Evolutionary conservation across 768 basidiomycete genomes (phyloP), one percentile per base, ranked within the genome.

Genomic region (Leccinum subgranulosum): DNA sequence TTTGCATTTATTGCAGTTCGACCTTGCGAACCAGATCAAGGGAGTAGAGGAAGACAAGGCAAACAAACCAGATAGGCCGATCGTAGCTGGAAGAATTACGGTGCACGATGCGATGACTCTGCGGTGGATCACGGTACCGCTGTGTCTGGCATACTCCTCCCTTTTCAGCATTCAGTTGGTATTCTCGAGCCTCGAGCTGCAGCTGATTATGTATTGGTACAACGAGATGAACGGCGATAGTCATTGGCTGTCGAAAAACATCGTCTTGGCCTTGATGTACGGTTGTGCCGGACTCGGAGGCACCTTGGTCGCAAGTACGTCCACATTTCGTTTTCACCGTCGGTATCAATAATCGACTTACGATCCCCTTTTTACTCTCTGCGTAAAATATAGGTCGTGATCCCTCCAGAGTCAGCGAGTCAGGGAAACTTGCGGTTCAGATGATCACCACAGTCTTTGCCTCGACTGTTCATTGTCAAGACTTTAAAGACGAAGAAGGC

Each of bases 401-500:
- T 51, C 54, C 60, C n/a, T 53, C 62, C 5, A 55, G 46, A 7
- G 55, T 75, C 21, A 73, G 70, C 29, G 57, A 66, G 7, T 71
- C 69, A 1, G 72, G 65, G 4, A 59, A 63, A 45, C 56, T 73
- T 4, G 72, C 79, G 0, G 59, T 76, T 43, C 66, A 68, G 43
- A 57, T 77, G 51, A 77, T 74, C 27, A 67, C 72, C 6, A 67
- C 69, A 0, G 73, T 79, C 11, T 72, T 80, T 43, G 63, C 74
- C 3, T 79, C 80, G 0, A 81, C 80, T 4, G 76, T 80, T 9
- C 79, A 81, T 17, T 74, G 77, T 2, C 78, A 81, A 64, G 81
- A 82, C 57, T 82, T 78, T 55, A 70, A 76, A 29, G 81, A 82
- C 54, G 62, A 73, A 10, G 67, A 70, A n/a, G 80, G 80, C 0